Evolutionary conservation across 306 rosid genomes (phyloP).

Genomic region (Hylodesmum podocarpum): DNA sequence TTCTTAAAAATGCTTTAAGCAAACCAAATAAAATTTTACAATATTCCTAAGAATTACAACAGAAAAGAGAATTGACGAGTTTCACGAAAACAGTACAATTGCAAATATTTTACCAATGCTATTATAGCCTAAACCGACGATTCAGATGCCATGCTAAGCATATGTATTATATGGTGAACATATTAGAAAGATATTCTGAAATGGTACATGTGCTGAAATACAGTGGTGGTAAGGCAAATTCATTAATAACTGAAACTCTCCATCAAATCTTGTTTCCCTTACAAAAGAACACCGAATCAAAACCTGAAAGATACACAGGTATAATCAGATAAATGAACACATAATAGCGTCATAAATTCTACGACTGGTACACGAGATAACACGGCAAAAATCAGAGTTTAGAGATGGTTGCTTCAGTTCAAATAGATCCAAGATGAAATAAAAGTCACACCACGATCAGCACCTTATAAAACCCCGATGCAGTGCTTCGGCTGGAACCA

Average conservation of each 20-base stretch:
- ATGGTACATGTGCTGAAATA: conserved; percentile 18
- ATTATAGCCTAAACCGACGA: neutral
- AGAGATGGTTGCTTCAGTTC: conserved; percentile 15
- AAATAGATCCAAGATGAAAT: conserved; percentile 18
- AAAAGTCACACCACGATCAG: conserved; percentile 2
- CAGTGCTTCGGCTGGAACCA: conserved; percentile 33
- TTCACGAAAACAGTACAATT: neutral
- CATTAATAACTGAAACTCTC: neutral
- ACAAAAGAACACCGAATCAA: conserved; percentile 19
- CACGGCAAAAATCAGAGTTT: neutral
- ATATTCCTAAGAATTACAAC: neutral
- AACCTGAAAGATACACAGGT: conserved; percentile 22
- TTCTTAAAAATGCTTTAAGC: neutral
- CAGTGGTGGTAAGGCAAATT: neutral
- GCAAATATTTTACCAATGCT: neutral
- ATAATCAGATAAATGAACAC: neutral
- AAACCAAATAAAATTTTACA: neutral
- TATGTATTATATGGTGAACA: neutral
- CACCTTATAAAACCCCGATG: conserved; percentile 4
- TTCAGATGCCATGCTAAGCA: neutral
- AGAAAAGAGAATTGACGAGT: neutral
- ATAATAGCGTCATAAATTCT: neutral
- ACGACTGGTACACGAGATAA: neutral
- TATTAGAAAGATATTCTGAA: neutral
- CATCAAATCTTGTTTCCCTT: conserved; percentile 12